phyloP scores from a whole-genome alignment of 805 yeast species.

The Lipomyces spencermartinsiae region DNA sequence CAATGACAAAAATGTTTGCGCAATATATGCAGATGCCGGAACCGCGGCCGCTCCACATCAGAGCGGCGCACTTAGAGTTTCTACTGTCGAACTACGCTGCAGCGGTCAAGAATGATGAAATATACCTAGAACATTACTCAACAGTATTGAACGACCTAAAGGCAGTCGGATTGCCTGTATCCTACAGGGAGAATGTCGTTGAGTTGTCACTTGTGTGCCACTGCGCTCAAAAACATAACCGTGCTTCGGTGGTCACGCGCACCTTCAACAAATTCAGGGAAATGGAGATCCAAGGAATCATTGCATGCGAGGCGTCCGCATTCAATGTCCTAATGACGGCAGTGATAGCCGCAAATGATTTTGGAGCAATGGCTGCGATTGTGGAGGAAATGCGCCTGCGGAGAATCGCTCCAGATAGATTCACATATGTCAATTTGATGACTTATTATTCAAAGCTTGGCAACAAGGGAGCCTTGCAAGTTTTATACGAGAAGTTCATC shows the following conservation, averaged over 20 bases:
- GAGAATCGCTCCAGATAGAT: slow-evolving; percentile 44
- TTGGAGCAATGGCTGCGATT: slow-evolving; percentile 35
- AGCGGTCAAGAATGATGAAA: slow-evolving; percentile 11
- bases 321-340: slow-evolving; percentile 44
- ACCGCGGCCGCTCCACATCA: slow-evolving; percentile 46
- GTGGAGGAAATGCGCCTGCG: slow-evolving; percentile 36
- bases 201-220: slow-evolving; percentile 37
- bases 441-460: slow-evolving; percentile 26
- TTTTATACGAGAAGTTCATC: slow-evolving; percentile 34
- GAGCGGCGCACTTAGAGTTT: slow-evolving; percentile 46
- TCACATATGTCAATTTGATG: slow-evolving; percentile 41
- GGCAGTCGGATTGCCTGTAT: slow-evolving; percentile 44
- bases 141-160: slow-evolving; percentile 40
- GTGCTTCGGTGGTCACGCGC: slow-evolving; percentile 29
- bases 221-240: slow-evolving; percentile 6
- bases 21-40: slow-evolving; percentile 45
- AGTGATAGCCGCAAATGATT: slow-evolving; percentile 38
- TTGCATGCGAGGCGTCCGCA: slow-evolving; percentile 37
- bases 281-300: slow-evolving; percentile 29
- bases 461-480: slow-evolving; percentile 29
- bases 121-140: slow-evolving; percentile 31
- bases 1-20: slow-evolving; percentile 17
- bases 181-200: slow-evolving; percentile 44
- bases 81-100: slow-evolving; percentile 37
- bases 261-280: slow-evolving; percentile 22